Evolutionary conservation across 495 filamentous ascomycete species (phyloP), one percentile per base, ranked within the genome.

Genomic region (Penicillium cinerascens): DNA sequence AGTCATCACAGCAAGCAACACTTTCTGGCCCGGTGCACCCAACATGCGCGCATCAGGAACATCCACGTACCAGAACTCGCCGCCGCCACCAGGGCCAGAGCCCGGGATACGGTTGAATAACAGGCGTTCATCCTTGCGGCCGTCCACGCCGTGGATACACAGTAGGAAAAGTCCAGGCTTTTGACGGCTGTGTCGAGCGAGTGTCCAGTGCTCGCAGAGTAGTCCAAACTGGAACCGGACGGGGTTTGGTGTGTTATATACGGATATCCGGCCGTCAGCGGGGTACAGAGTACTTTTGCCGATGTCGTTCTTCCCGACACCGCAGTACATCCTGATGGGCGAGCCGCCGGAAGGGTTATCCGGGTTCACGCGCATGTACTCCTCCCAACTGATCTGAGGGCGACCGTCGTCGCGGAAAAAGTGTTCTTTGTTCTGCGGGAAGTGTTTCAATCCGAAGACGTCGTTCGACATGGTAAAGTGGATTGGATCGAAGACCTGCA

Each of bases 391-490:
- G 6, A 81, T 68, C 23, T 77, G 77, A 9, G 69, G 59, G 6
- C 74, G 63, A 6, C 83, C 82, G 51, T 87, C 82, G 13, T 73
- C 68, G 22, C 87, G 82, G 74, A 82, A 92, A 69, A 90, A 89
- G 33, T 87, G 72, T 9, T 60, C 58, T n/a, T 68, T 69, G 54
- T 97, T 79, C 2, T 56, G 47, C 0, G 93, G 92, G 65, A 86
- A 97, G 59, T 98, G 93, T 18, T 75, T 78, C 3, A 80, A 65
- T 0, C 91, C 91, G 58, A 98, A 95, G 17, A 86, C 80, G 36
- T 89, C 84, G 62, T 96, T 96, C n/a, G 78, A 69, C 66, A 85
- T 79, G n/a, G 79, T 86, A 69, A 98, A 98, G 60, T 78, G 72
- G 8, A 73, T 62, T 1, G 91, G 80, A 2, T 74, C 78, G 64